Base-by-base conservation (phyloP, 805 yeast genomes). In the Candida saitoana region DNA sequence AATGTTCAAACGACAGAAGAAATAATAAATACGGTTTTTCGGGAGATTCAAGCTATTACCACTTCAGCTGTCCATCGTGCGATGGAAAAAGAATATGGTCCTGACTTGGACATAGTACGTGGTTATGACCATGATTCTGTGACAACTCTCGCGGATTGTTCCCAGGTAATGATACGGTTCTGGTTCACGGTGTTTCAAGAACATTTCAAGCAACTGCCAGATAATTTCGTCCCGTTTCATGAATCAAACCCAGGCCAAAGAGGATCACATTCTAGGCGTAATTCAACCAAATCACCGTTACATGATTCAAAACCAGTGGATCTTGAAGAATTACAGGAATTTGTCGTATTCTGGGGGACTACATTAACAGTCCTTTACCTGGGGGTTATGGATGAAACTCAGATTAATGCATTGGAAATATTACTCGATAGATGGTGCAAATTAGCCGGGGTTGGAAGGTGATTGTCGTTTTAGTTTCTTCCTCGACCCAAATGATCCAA, bases 161-260 rank as follows among this genome's bases (percentile, higher is more conserved):
- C 74, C 2, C 49, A 58, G 1, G 57, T 64, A 3, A 54, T 85
- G 11, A 59, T 62, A 5, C 56, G 74, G 48, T 77, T 67, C 50
- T 73, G 80, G 74, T 54, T 77, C 1, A 71, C 88, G 1, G 83
- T 78, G 1, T 85, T 85, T 52, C 57, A 73, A 3, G 76, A 66
- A 2, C 75, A 71, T 43, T 76, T 82, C 43, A 46, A 52, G 14
- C 30, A 6, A 24, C 38, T 19, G 15, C 41, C 36, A 32, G 47
- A 24, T 38, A 36, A 36, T 4, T 44, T 49, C 14, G 42, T 33
- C 11, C 61, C 63, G 2, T 62, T 55, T 38, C 50, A 47, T 14
- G 54, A 46, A 41, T 20, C 19, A 6, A 16, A 24, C n/a, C 14
- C 25, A 20, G 54, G 40, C 12, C 27, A 34, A 30, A 44, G 34